A percentile compares a stretch with the other conserved stretches of the same genome.
Conservation (phyloP, 352 stramenopile species). For the Phytophthora constricta region DNA sequence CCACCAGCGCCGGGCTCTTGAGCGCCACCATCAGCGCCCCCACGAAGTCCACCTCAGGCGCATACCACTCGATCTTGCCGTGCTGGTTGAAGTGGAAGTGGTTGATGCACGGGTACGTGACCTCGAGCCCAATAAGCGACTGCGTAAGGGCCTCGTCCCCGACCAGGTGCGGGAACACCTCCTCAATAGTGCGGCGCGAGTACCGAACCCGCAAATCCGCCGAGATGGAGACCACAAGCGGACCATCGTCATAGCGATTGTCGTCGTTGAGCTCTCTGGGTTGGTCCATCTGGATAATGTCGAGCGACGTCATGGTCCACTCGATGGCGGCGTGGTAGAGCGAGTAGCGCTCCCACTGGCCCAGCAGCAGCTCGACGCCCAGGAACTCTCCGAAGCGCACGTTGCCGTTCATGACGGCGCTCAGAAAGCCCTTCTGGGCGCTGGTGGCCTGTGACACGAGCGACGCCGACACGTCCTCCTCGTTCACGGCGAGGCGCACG, state of each 20-base stretch:
- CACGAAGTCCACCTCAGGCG: slow-evolving; percentile 50
- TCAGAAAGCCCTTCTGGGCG: slow-evolving; percentile 44
- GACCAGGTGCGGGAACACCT: slow-evolving; percentile 57
- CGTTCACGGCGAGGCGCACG: slow-evolving; percentile 44
- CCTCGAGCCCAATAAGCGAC: slow-evolving; percentile 47
- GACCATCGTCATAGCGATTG: slow-evolving; percentile 37
- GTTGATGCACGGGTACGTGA: slow-evolving; percentile 54
- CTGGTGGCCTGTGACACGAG: slow-evolving; percentile 29
- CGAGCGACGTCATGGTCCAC: slow-evolving; percentile 53
- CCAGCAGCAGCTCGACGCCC: slow-evolving; percentile 46
- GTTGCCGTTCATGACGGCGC: slow-evolving; percentile 42
- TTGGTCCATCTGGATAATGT: slow-evolving; percentile 33
- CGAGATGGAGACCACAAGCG: slow-evolving; percentile 37
- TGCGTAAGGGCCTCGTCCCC: slow-evolving; percentile 41
- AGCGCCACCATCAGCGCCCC: slow-evolving; percentile 38
- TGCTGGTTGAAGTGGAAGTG: slow-evolving; percentile 50
- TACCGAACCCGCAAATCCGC: slow-evolving; percentile 48
- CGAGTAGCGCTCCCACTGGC: slow-evolving; percentile 70
- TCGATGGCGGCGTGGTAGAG: slow-evolving; percentile 48
- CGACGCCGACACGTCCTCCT: slow-evolving; percentile 19
- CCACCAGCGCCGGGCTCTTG: slow-evolving; percentile 33
- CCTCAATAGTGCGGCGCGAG: slow-evolving; percentile 56
- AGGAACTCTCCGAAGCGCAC: slow-evolving; percentile 54
- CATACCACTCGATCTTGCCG: slow-evolving; percentile 54
- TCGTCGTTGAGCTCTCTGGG: slow-evolving; percentile 6